phyloP scores from a whole-genome alignment of 139 green algal genomes.

The Asterochloris sp. region DNA sequence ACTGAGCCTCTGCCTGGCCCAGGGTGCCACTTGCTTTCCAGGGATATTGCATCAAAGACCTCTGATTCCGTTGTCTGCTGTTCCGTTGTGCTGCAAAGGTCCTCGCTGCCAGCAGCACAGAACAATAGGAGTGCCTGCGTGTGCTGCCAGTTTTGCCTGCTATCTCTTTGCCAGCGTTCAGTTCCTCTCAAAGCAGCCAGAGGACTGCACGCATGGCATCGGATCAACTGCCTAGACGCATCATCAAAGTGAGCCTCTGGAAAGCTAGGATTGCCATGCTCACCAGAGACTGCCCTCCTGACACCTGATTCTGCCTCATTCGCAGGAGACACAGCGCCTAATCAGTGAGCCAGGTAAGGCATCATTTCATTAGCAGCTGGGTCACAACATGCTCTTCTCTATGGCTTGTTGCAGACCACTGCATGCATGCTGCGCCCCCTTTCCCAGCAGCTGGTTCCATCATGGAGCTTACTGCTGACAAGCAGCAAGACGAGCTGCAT shows the following conservation, averaged over 20 bases:
- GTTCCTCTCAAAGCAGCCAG: too few species aligned
- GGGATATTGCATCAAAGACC: too few species aligned
- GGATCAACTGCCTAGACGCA: conserved; percentile 56
- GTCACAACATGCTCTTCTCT: not conserved
- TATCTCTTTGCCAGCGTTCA: too few species aligned
- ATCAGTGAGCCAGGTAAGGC: conserved; percentile 86
- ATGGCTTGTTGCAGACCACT: not conserved
- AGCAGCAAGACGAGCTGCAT: not conserved
- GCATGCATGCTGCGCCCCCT: not conserved
- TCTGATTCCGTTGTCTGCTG: too few species aligned
- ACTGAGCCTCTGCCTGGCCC: too few species aligned
- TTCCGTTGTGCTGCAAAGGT: too few species aligned
- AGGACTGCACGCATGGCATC: not conserved
- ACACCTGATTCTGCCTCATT: not conserved
- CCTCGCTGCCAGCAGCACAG: too few species aligned
- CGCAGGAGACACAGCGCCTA: conserved; percentile 94
- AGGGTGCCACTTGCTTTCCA: too few species aligned
- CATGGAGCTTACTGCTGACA: not conserved
- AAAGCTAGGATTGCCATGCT: not conserved
- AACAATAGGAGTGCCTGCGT: too few species aligned
- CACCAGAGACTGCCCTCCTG: too few species aligned
- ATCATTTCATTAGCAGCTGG: not conserved
- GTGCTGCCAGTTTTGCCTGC: too few species aligned
- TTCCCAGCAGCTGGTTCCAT: not conserved
- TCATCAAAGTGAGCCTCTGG: conserved; percentile 59